Evolutionary conservation across 768 basidiomycete species (phyloP), one percentile per base, ranked within the genome.

Genomic region (Suillus sp.): DNA sequence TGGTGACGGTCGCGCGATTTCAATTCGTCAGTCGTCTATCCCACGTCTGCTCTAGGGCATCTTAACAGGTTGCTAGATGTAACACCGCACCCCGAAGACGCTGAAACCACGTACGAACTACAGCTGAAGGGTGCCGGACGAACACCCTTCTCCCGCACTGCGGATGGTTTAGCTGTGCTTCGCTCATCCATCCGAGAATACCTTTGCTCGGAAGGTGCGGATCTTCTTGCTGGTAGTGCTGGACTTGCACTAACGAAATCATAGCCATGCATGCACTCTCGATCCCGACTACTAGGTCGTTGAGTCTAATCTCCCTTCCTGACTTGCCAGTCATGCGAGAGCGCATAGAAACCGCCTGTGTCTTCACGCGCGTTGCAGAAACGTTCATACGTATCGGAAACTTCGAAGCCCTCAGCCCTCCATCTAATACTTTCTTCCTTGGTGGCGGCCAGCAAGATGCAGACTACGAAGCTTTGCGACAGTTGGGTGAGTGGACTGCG

Each of bases 121-220:
- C 97, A 99, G 74, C 84, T 99, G 67, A 99, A 99, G 74, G 97
- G 97, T 1, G 86, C 90, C 0, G 97, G 97, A 0, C 83, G 97
- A 13, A 99, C 96, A 1, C 96, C 97, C 0, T 99, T 96, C 78
- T 92, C 93, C 0, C 84, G 97, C 30, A 84, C 82, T 59, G 96
- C 97, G 3, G 97, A 99, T 74, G 97, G 97, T 0, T 82, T 99
- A 20, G 97, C 97, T 0, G 96, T 98, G 3, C 77, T 95, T n/a
- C 88, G 97, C 32, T 95, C 93, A 47, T 96, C 94, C 5, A 88
- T 99, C 34, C 88, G 96, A 54, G 97, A 99, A 77, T 99, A 89
- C 69, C 85, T 99, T 10, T 91, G 93, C 48, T 91, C 93, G 2
- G 96, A 99, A 88, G 93, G 92, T 71, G 37, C 40, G 37, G 47